Evolutionary conservation across 2,329 filamentous ascomycete species (phyloP).

Genomic region (Colletotrichum sp.): DNA sequence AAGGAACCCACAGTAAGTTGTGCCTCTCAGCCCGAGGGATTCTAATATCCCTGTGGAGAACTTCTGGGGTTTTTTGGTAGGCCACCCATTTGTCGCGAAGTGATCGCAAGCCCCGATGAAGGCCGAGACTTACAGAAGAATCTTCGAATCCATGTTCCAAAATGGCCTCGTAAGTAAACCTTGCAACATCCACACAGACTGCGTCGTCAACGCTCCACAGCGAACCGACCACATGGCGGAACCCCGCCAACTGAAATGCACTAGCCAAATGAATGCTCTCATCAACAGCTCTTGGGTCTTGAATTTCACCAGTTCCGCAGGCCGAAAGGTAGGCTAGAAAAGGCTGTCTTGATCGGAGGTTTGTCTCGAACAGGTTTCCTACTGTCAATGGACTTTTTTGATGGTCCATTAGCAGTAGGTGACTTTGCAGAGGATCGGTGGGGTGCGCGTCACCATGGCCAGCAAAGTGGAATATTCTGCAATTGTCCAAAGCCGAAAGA

Average conservation of each 20-base stretch:
- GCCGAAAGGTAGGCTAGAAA: slow-evolving; percentile 44
- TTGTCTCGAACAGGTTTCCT: too few species aligned
- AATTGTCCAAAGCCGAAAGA: too few species aligned
- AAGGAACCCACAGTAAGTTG: too few species aligned
- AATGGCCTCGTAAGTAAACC: slow-evolving; percentile 26
- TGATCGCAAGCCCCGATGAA: not conserved
- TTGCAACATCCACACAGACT: slow-evolving; percentile 33
- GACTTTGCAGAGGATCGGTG: too few species aligned
- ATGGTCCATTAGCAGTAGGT: too few species aligned
- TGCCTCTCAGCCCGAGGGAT: too few species aligned
- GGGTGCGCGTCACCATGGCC: too few species aligned
- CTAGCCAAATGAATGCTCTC: slow-evolving; percentile 33
- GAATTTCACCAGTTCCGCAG: slow-evolving; percentile 33
- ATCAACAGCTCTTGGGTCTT: slow-evolving; percentile 30
- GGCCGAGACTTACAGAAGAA: not conserved
- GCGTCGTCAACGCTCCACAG: slow-evolving; percentile 24
- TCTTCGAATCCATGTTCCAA: not conserved
- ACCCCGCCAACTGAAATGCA: slow-evolving; percentile 42
- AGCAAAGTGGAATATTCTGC: too few species aligned
- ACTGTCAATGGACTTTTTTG: too few species aligned
- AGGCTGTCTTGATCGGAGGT: not conserved
- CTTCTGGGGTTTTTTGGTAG: not conserved
- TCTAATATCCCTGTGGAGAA: too few species aligned
- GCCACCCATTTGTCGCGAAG: not conserved
- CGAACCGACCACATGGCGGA: slow-evolving; percentile 35